Base-by-base conservation (phyloP, 371 early-diverging fungal species). In the Circinella minor region DNA sequence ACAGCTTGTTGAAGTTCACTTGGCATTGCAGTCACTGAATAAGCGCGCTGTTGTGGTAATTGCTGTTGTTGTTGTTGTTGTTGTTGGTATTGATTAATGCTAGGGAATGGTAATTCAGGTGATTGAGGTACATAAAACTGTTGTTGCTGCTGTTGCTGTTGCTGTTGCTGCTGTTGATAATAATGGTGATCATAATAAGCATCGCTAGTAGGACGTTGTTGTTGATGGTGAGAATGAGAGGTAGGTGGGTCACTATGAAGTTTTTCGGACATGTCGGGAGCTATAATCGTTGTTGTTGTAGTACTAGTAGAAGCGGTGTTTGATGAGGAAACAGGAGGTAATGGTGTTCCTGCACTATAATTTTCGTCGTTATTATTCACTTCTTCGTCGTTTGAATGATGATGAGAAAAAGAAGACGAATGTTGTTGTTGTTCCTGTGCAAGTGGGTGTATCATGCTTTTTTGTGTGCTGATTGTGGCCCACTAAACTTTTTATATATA, bases 11-110 rank as follows among this genome's bases (percentile, higher is more conserved):
- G 77, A 49, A 77, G 59, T 48, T 79, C 84, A 61, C 70, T 74
- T 7, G 83, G 80, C 79, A 80, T 83, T 3, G 79, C 75, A 15
- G 81, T 83, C 14, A 83, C 83, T 10, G 79, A 79, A 51, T 83
- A 76, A 20, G 83, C 83, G 68, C 83, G 66, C 71, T 80, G 83
- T 61, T 78, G 79, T 51, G 67, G 27, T 38, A 15, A 36, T 63
- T 14, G 46, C 34, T 63, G 63, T 74, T 70, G 65, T 27, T 63
- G 46, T 48, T 63, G 63, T 74, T 70, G 65, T 27, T 63, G 64
- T 48, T 68, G 68, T 15, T 63, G 47, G 7, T 48, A 49, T 43
- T 43, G 43, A 43, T 43, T 43, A 36, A 36, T n/a, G 11, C 39
- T 51, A 37, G 61, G 48, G n/a, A 55, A 49, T 55, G 69, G 70